These are phyloP conservation scores for Fusarium circinatum DNA, from an alignment of 2,329 filamentous ascomycete genomes.

Conservation along the genomic window DNA sequence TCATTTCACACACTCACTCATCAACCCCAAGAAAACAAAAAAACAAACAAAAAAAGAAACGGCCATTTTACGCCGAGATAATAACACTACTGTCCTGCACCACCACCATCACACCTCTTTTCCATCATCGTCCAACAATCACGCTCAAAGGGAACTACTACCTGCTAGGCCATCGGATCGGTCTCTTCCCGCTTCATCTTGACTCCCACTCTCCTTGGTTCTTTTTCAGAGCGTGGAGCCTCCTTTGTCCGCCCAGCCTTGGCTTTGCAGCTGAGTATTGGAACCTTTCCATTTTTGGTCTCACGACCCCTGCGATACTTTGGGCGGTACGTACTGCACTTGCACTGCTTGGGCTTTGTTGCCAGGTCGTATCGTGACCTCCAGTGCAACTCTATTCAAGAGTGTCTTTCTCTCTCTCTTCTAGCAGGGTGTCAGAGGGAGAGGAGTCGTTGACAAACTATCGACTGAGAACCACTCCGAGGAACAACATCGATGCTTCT, in stretches of 20 bases:
- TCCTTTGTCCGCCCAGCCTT: conserved; percentile 33
- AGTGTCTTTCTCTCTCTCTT: too few relatives aligned
- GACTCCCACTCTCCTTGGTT: conserved; percentile 18
- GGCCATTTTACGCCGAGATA: conserved; percentile 16
- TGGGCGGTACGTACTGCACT: conserved; percentile 26
- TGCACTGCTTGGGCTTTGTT: background rate
- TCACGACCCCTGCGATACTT: conserved; percentile 21
- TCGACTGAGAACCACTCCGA: background rate
- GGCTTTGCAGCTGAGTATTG: conserved; percentile 29
- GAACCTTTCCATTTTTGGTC: conserved; percentile 15
- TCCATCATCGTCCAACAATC: background rate
- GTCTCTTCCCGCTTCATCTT: conserved; percentile 23
- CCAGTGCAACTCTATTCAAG: conserved; percentile 19
- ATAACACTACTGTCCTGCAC: conserved; percentile 5
- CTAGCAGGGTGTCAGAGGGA: background rate
- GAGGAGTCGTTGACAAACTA: conserved; percentile 5
- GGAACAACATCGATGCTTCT: background rate
- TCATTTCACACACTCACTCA: background rate
- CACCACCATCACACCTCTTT: conserved; percentile 7
- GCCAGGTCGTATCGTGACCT: conserved; percentile 22
- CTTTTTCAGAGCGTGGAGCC: conserved; percentile 26
- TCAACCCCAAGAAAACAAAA: background rate
- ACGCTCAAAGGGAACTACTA: conserved; percentile 3
- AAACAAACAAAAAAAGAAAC: background rate
- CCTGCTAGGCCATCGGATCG: conserved; percentile 12